Base-by-base conservation (phyloP, 2,329 filamentous ascomycete genomes). In the Coniochaeta sp. region DNA sequence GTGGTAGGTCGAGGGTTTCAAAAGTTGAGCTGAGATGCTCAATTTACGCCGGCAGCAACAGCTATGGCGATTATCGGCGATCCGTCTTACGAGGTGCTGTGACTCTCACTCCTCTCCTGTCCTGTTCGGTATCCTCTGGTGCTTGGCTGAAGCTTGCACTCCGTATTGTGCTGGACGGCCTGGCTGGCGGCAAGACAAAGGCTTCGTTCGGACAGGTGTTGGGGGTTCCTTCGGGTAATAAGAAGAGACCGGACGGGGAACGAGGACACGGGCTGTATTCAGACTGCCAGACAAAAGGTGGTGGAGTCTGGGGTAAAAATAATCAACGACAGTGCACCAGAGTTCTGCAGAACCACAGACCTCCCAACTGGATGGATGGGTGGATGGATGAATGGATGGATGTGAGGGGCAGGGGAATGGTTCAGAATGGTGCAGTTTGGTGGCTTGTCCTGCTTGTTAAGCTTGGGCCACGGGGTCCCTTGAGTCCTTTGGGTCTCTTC, bases 271-370 rank as follows among this genome's bases (percentile, higher is more conserved):
- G 22, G 43, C 19, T 8, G 43, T 22, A 47, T 52, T n/a, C 47
- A 52, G 26, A 52, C 47, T n/a, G 24, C 26, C 16, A 52, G 47
- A 31, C 22, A 31, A 14, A 19, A 7, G 14, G 43, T 31, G 47
- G 47, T 52, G 47, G 47, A 52, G 47, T 52, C 22, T 52, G 47
- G 47, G 47, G 47, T 31, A 52, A 52, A 50, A 52, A 52, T 52
- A 52, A 52, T 52, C 47, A n/a, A 52, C 22, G 11, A 14, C 19
- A 14, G n/a, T n/a, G n/a, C n/a, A n/a, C n/a, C n/a, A 50, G 44
- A 50, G 24, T 50, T n/a, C n/a, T n/a, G n/a, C n/a, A n/a, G n/a
- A n/a, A n/a, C n/a, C n/a, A n/a, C n/a, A 50, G 22, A 52, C 38
- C 19, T 47, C 43, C n/a, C 43, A 47, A 12, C 43, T 22, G n/a